phyloP scores from a whole-genome alignment of 2,329 filamentous ascomycete genomes.

The Huntiella omanensis region DNA sequence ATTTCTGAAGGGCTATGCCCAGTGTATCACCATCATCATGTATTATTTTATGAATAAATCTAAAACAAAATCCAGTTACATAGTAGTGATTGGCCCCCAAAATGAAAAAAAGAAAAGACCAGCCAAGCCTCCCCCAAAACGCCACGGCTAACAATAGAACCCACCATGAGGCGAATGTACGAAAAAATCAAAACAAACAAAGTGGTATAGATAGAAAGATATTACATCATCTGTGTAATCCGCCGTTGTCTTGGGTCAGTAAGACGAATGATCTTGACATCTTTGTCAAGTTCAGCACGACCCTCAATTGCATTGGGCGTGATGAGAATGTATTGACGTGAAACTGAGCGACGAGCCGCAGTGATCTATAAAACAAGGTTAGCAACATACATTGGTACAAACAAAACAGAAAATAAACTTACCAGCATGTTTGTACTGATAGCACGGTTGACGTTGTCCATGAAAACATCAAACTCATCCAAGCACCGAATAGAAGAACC shows the following conservation, averaged over 20 bases:
- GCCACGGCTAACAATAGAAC: not conserved
- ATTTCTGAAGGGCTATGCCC: too few relatives aligned
- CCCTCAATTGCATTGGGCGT: conserved; percentile 71
- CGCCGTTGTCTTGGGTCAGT: conserved; percentile 39
- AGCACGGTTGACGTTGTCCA: conserved; percentile 91
- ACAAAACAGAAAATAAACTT: conserved; percentile 21
- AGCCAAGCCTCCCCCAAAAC: too few relatives aligned
- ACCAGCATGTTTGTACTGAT: conserved; percentile 89
- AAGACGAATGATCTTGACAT: conserved; percentile 60
- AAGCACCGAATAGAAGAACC: conserved; percentile 85
- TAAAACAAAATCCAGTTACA: not conserved
- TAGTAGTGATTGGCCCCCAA: too few relatives aligned
- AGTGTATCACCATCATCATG: conserved; percentile 1
- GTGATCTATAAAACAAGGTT: conserved; percentile 16
- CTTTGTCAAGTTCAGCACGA: conserved; percentile 36
- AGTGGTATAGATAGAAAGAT: not conserved
- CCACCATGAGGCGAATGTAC: not conserved
- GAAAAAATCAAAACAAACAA: not conserved
- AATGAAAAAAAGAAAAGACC: too few relatives aligned
- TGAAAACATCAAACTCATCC: conserved; percentile 98
- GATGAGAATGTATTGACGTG: conserved; percentile 88
- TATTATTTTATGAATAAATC: conserved; percentile 5
- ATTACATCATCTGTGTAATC: conserved; percentile 6
- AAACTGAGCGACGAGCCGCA: conserved; percentile 69
- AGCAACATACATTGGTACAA: not conserved